A percentile compares a stretch with the other conserved stretches of the same genome.
These are phyloP conservation scores for Dalbergia oliveri DNA, from an alignment of 306 rosid species.

Conservation along the genomic window DNA sequence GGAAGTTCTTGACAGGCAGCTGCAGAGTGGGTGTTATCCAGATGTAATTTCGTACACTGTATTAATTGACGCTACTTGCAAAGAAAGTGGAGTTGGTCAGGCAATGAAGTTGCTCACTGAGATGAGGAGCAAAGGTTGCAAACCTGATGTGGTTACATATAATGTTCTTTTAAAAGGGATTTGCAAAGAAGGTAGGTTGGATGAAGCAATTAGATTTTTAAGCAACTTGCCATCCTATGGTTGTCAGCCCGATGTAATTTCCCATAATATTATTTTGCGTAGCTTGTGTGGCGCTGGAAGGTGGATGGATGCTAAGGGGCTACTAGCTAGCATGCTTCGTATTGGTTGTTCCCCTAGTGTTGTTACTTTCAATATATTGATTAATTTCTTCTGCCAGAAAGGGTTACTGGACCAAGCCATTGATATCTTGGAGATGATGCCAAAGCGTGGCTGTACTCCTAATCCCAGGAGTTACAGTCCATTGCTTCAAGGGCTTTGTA, in stretches of 20 bases:
- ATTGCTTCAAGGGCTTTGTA: slow-evolving; percentile 78
- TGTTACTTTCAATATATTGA: slow-evolving; percentile 87
- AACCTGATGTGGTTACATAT: slow-evolving; percentile 81
- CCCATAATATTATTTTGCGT: slow-evolving; percentile 73
- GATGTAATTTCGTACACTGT: slow-evolving; percentile 81
- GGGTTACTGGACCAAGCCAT: slow-evolving; percentile 81
- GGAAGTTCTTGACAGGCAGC: slow-evolving; percentile 71
- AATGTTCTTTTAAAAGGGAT: slow-evolving; percentile 85
- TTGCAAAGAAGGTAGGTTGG: slow-evolving; percentile 83
- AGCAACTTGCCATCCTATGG: slow-evolving; percentile 67
- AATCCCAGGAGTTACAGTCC: slow-evolving; percentile 85
- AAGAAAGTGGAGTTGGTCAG: slow-evolving; percentile 79
- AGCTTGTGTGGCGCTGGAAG: slow-evolving; percentile 82
- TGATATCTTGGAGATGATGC: slow-evolving; percentile 81
- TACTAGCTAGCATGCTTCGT: slow-evolving; percentile 68
- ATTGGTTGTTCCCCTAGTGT: slow-evolving; percentile 82
- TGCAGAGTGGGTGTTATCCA: slow-evolving; percentile 75
- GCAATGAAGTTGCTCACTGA: slow-evolving; percentile 84
- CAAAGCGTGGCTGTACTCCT: slow-evolving; percentile 72
- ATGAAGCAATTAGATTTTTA: slow-evolving; percentile 77
- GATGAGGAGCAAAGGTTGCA: slow-evolving; percentile 80
- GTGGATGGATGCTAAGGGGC: slow-evolving; percentile 87
- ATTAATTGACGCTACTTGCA: slow-evolving; percentile 84
- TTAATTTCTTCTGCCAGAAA: slow-evolving; percentile 75
- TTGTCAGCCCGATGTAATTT: slow-evolving; percentile 79